phyloP scores from a whole-genome alignment of 768 basidiomycete genomes.

The Russula lepida region DNA sequence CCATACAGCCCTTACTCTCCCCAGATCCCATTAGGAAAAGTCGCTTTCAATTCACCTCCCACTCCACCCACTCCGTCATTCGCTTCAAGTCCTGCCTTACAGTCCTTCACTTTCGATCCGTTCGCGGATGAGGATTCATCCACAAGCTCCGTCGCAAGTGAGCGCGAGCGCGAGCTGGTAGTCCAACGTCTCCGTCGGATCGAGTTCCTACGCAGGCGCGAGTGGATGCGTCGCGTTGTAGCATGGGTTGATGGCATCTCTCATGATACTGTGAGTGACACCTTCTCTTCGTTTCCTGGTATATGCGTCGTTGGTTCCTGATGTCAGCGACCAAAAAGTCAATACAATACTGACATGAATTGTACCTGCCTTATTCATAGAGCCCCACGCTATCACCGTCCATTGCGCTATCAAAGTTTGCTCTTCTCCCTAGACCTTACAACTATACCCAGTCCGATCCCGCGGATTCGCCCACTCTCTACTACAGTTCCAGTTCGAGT shows the following conservation, averaged over 20 bases:
- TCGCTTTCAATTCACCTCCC: neutral
- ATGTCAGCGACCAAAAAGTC: neutral
- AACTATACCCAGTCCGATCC: constrained; percentile 12
- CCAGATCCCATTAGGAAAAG: neutral
- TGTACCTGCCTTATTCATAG: constrained; percentile 5
- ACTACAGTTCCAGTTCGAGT: constrained; percentile 11
- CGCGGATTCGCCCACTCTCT: constrained; percentile 13
- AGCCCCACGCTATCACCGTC: constrained; percentile 13
- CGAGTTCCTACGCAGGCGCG: constrained; percentile 19
- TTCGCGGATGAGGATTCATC: constrained; percentile 21
- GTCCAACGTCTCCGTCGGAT: constrained; percentile 14
- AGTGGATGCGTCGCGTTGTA: constrained; percentile 22
- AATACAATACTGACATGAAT: neutral
- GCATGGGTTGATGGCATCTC: constrained; percentile 21
- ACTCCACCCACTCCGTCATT: neutral
- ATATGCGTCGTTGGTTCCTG: neutral
- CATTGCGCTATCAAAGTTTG: neutral
- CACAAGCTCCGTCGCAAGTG: constrained; percentile 10
- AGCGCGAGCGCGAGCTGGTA: constrained; percentile 10
- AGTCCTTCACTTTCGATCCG: constrained; percentile 20
- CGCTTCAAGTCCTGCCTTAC: neutral
- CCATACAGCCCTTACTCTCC: constrained; percentile 8
- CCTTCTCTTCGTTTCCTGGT: neutral
- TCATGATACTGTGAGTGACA: constrained; percentile 11
- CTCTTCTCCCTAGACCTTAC: neutral